Evolutionary conservation across 345 rosid species (phyloP), one percentile per base, ranked within the genome.

Genomic region (Salix arbutifolia): DNA sequence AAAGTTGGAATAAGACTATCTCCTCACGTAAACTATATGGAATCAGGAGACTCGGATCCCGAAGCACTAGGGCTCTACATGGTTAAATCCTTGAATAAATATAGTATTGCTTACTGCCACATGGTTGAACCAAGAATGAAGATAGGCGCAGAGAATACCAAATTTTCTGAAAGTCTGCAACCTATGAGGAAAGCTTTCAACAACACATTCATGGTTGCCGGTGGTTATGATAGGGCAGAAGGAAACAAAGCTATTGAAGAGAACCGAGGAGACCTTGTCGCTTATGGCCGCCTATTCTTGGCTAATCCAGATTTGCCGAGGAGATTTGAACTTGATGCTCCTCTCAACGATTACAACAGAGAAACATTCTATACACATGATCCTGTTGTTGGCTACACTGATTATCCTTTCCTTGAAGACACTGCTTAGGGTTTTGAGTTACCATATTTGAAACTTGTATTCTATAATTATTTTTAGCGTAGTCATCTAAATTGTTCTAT

Each of bases 221-320:
- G 84, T 16, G 87, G 89, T 52, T 86, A 82, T 40, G 61, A 73
- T 0, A 80, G 84, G 58, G 80, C 80, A 65, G 79, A 74, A 1
- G 84, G 87, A 0, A 84, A 80, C 23, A 50, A 66, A 42, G 87
- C 77, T 44, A 64, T 86, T 65, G 84, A 61, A 0, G 75, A 70
- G 3, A 85, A 77, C 7, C 38, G 76, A 18, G 66, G 67, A 35
- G 85, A 84, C 74, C 78, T 80, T 28, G 83, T 80, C 40, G 89
- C 85, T 16, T 91, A 76, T 40, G 91, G 94, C 46, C 83, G 89
- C 9, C 66, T 66, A 40, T 91, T 90, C 56, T 61, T 91, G 53
- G 89, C 94, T 0, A 90, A 92, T 75, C 97, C 94, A 0, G 94
- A 89, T 78, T 67, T 92, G 53, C 89, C 91, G 0, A 83, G 74